phyloP scores from a whole-genome alignment of 208 protist genomes.

The Acanthamoeba rhysodes region DNA sequence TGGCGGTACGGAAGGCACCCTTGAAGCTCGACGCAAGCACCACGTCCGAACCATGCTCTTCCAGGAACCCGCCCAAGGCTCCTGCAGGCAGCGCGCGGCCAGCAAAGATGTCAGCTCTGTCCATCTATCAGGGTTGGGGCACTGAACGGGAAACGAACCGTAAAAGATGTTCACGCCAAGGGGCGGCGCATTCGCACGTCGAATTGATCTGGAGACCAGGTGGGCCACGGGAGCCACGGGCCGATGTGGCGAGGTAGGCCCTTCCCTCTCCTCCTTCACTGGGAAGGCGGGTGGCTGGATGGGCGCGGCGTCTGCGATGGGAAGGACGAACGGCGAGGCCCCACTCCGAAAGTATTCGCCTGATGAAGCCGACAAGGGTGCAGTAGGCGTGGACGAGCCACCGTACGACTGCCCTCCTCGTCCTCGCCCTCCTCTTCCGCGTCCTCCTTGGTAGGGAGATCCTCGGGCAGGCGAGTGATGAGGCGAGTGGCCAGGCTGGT shows the following conservation, averaged over 20 bases:
- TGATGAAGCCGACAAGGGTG: no score
- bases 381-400: no score
- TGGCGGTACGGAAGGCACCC: slow-evolving; percentile 1
- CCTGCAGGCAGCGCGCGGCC: not conserved
- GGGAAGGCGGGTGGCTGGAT: not conserved
- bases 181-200: not conserved
- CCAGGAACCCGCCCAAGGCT: not conserved
- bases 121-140: not conserved
- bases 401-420: no score
- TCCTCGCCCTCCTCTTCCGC: no score
- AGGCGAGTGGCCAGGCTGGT: no score
- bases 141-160: not conserved
- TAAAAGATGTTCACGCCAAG: not conserved
- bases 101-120: not conserved
- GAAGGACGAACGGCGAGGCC: not conserved
- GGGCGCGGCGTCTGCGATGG: not conserved
- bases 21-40: slow-evolving; percentile 53
- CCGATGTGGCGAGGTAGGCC: not conserved
- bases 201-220: not conserved
- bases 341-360: not conserved
- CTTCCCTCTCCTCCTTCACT: not conserved
- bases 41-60: slow-evolving; percentile 7
- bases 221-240: not conserved
- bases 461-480: no score
- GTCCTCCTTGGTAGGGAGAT: no score